Percentiles rank a stretch among this genome's conserved stretches.
These are phyloP conservation scores for Crithidia fasciculata DNA, from an alignment of 208 protist species.

Conservation along the genomic window DNA sequence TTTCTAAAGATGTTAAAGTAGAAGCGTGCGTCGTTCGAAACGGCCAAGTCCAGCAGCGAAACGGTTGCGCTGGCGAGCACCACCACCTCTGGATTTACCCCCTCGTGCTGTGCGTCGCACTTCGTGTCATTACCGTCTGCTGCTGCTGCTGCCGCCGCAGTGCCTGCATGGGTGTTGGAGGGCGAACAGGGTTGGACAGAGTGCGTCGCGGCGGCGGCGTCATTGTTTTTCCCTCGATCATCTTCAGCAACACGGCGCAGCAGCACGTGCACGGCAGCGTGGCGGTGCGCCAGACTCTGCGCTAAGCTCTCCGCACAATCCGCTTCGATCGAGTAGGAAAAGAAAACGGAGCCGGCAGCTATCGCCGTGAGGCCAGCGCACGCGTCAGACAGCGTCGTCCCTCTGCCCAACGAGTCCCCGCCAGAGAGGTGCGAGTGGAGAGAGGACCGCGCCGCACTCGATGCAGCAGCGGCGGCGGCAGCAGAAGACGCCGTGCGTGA, in stretches of 20 bases:
- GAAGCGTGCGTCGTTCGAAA: slow-evolving; percentile 24
- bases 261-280: slow-evolving; percentile 33
- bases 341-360: not conserved
- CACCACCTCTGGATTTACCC: slow-evolving; percentile 6
- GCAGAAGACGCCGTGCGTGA: not conserved
- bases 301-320: slow-evolving; percentile 3
- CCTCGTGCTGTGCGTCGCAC: not conserved
- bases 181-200: not conserved
- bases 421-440: not conserved
- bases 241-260: slow-evolving; percentile 13
- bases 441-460: not conserved
- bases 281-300: slow-evolving; percentile 18
- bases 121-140: not conserved
- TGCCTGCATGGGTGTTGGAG: not conserved
- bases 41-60: slow-evolving; percentile 34
- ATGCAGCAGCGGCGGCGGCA: not conserved
- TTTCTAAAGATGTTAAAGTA: slow-evolving; percentile 30
- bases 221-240: too few relatives aligned
- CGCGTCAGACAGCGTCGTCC: too few relatives aligned
- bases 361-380: too few relatives aligned
- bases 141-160: not conserved
- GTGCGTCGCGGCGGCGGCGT: not conserved
- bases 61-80: slow-evolving; percentile 40
- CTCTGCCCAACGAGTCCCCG: not conserved
- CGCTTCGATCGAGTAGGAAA: slow-evolving; percentile 32